Conservation (phyloP, 2,329 filamentous ascomycete genomes). For the Ceratocystis lukuohia region DNA sequence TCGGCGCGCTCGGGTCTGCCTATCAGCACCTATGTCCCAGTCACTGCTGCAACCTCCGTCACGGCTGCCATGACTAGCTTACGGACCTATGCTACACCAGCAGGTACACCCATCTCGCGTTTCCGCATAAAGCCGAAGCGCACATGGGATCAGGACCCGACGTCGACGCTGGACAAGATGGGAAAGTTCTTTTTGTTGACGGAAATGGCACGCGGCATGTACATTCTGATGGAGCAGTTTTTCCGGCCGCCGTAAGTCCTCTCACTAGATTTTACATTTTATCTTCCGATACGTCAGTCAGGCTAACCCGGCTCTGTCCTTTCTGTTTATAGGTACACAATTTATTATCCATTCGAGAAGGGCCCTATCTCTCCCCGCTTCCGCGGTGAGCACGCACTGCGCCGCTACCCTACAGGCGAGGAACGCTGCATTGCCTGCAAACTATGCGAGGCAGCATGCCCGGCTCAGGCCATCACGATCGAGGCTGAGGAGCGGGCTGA, state of each 20-base stretch:
- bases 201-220: slow-evolving; percentile 97
- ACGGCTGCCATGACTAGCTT: not conserved
- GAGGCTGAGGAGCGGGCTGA: slow-evolving; percentile 97
- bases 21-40: not conserved
- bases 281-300: not conserved
- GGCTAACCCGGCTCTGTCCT: slow-evolving; percentile 10
- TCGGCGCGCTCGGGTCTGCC: not conserved
- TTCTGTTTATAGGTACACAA: slow-evolving; percentile 62
- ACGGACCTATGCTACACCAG: slow-evolving; percentile 50
- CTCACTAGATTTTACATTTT: not conserved
- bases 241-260: slow-evolving; percentile 85
- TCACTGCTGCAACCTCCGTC: not conserved
- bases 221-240: slow-evolving; percentile 92
- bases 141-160: slow-evolving; percentile 68
- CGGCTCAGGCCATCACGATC: slow-evolving; percentile 95
- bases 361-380: slow-evolving; percentile 95
- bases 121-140: slow-evolving; percentile 65
- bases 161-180: slow-evolving; percentile 66
- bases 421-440: slow-evolving; percentile 99
- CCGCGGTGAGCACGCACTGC: slow-evolving; percentile 92
- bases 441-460: slow-evolving; percentile 95
- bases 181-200: slow-evolving; percentile 91
- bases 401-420: slow-evolving; percentile 92
- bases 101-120: slow-evolving; percentile 62
- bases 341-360: slow-evolving; percentile 98